Evolutionary conservation across 1,139 yeast species (phyloP), one percentile per base, ranked within the genome.

Genomic region (Nadsonia starkeyi-henricii): DNA sequence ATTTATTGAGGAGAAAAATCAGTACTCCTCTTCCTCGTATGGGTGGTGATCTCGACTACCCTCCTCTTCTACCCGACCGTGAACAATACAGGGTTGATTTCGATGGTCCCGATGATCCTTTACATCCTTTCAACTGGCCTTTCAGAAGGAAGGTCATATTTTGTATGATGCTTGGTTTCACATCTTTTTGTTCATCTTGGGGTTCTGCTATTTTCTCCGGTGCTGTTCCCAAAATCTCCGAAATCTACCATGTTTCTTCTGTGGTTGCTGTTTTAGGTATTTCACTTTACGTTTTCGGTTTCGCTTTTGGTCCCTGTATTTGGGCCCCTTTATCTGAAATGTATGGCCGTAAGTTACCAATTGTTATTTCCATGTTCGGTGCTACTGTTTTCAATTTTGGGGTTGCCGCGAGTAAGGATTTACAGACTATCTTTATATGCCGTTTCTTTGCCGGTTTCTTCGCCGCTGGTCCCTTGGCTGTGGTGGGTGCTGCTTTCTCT

Each of bases 261-360:
- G 63, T 58, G 3, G 66, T 62, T 2, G 72, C 55, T 2, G 49
- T 13, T 54, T 69, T 85, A 43, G 82, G 85, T 48, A 72, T 84
- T 13, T 78, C 93, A 0, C 68, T 85, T 28, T 85, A 76, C 57
- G 94, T 85, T 20, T 59, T 81, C 43, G 95, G 95, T 20, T 84
- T 84, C 62, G 94, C 93, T 0, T 73, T 82, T 0, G 94, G 95
- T 18, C 95, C 95, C 7, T 68, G 83, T 41, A 56, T 83, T 41
- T 85, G 85, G 79, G 94, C 91, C 20, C 95, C 95, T 3, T 60
- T 84, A 44, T 80, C 89, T 8, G 94, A 83, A 62, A 61, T 81
- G 47, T 79, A 72, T 56, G 95, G 95, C 47, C 75, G 95, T 63
- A 75, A 74, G 58, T 62, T 70, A 2, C 78, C 84, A 12, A 55